Conservation (phyloP, 768 basidiomycete genomes). For the Coprinellus micaceus region DNA sequence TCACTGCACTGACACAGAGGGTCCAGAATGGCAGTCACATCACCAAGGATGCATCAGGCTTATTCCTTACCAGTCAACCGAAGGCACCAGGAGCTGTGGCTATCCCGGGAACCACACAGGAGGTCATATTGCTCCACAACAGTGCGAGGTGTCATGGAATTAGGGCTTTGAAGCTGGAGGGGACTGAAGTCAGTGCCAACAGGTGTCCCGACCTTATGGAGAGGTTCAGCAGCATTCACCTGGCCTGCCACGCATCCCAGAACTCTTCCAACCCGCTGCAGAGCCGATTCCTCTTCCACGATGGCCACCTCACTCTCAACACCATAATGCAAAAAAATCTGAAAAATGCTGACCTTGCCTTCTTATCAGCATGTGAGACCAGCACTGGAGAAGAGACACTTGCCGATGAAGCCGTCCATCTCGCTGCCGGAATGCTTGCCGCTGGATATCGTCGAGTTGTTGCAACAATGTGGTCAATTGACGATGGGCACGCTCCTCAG, state of each 20-base stretch:
- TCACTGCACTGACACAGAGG: neutral
- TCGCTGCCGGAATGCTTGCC: conserved; percentile 36
- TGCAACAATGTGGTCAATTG: conserved; percentile 39
- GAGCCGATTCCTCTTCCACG: conserved; percentile 19
- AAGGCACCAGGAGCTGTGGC: neutral
- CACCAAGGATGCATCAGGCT: neutral
- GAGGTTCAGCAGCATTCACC: conserved; percentile 20
- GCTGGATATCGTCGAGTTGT: conserved; percentile 28
- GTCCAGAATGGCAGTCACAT: neutral
- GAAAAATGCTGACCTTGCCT: conserved; percentile 25
- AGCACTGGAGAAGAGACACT: conserved; percentile 25
- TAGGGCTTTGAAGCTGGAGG: neutral
- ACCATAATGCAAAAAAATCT: conserved; percentile 14
- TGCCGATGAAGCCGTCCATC: conserved; percentile 34
- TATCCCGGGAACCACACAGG: conserved; percentile 14
- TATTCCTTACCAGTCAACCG: neutral
- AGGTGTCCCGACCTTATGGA: conserved; percentile 12
- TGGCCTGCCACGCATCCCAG: conserved; percentile 32
- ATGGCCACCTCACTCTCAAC: conserved; percentile 13
- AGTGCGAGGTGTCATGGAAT: neutral
- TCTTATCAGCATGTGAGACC: conserved; percentile 40
- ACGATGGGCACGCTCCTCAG: conserved; percentile 26
- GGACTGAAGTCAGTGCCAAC: neutral
- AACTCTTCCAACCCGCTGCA: conserved; percentile 22
- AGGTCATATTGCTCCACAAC: neutral